Conservation (phyloP, 2,329 filamentous ascomycete species). For the Pochonia chlamydosporia region DNA sequence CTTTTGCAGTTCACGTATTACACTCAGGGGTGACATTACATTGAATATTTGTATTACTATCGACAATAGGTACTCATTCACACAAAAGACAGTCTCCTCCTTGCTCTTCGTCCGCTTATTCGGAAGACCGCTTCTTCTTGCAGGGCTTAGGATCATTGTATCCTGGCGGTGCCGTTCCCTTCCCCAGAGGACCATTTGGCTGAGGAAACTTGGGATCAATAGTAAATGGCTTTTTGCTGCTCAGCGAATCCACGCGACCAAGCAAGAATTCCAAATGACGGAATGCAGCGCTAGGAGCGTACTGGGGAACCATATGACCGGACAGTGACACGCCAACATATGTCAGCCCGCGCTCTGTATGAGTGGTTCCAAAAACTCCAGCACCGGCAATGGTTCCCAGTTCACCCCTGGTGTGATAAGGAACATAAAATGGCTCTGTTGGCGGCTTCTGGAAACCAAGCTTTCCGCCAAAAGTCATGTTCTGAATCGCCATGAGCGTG, state of each 20-base stretch:
- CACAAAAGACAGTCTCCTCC: too few relatives aligned
- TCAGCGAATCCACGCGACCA: conserved; percentile 57
- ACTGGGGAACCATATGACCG: conserved; percentile 65
- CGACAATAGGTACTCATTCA: too few relatives aligned
- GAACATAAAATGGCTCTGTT: conserved; percentile 60
- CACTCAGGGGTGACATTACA: too few relatives aligned
- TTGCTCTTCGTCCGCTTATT: too few relatives aligned
- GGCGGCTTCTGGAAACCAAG: conserved; percentile 62
- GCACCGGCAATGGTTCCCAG: conserved; percentile 38
- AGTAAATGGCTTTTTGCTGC: conserved; percentile 4
- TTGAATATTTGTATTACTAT: too few relatives aligned
- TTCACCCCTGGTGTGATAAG: conserved; percentile 22
- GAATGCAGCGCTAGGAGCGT: conserved; percentile 62
- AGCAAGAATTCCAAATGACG: conserved; percentile 68
- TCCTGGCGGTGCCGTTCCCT: not conserved
- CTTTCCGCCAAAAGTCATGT: conserved; percentile 70
- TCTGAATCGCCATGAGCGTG: conserved; percentile 66
- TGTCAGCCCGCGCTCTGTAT: conserved; percentile 70
- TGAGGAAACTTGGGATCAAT: not conserved
- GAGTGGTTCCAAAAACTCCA: conserved; percentile 62
- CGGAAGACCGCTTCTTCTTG: not conserved
- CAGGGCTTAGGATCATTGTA: too few relatives aligned
- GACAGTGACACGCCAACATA: conserved; percentile 56
- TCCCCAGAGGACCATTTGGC: not conserved
- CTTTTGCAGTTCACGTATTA: too few relatives aligned